Evolutionary conservation across 257 asterid genomes (phyloP), one percentile per base, ranked within the genome.

Genomic region (Primulina tabacum): DNA sequence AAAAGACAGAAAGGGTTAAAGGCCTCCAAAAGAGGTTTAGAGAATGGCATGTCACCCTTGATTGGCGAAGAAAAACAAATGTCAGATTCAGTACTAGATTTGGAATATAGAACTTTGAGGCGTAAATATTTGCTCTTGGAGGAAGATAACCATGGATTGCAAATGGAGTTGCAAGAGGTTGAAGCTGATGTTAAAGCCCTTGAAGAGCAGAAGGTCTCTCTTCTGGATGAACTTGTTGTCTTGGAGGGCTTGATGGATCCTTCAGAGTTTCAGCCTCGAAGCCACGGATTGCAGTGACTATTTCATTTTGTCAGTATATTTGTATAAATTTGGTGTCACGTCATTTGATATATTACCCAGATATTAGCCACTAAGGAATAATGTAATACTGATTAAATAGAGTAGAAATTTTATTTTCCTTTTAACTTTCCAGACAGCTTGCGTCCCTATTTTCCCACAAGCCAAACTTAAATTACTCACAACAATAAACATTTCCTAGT

Each of bases 151-250:
- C 86, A 72, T 28, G 90, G 87, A 32, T 57, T 93, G 52, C 87
- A 88, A 52, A 83, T 75, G 68, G 96, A 87, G 76, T 77, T 90
- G 68, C 70, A 81, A 75, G 89, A 73, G 61, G 87, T 86, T 14
- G 97, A 90, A 69, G 87, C 81, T 52, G 91, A 87, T 65, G 71
- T 90, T 17, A 87, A 81, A 73, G 64, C 81, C 37, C 94, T 93
- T n/a, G 97, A 90, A 79, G 92, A 86, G 40, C 96, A 93, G 84
- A 93, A 93, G 77, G 73, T 88, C 6, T 71, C 89, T 21, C 78
- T 93, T 5, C 70, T 93, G 75, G 96, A 93, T 74, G 90, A 90
- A 73, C 96, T 93, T 68, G 97, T 93, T 78, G 96, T 90, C 60
- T 75, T 93, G 60, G 99, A 90, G 84, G 96, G 97, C 66, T 89